Percentiles rank a stretch among this genome's conserved stretches.
Conservation (phyloP, 2,329 filamentous ascomycete species). For the Penicillium sp. region DNA sequence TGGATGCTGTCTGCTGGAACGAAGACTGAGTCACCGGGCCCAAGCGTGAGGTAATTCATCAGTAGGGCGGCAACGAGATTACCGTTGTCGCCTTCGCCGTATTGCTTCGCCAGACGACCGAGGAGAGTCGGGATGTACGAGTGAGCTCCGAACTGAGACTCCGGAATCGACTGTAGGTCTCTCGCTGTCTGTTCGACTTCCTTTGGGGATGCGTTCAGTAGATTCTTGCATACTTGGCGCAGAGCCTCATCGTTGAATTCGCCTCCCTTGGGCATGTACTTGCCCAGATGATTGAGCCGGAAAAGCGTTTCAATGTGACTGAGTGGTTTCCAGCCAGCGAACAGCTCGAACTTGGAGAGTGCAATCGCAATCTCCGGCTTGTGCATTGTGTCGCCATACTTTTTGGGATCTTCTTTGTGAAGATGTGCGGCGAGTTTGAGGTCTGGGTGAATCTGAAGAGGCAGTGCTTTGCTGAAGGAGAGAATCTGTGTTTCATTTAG, state of each 20-base stretch:
- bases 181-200: slow-evolving; percentile 57
- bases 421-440: slow-evolving; percentile 66
- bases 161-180: slow-evolving; percentile 52
- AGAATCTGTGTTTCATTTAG: slow-evolving; percentile 54
- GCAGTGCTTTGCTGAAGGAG: slow-evolving; percentile 74
- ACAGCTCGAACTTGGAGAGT: slow-evolving; percentile 71
- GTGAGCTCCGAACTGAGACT: slow-evolving; percentile 53
- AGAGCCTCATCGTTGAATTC: slow-evolving; percentile 61
- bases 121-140: slow-evolving; percentile 66
- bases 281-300: slow-evolving; percentile 54
- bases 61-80: slow-evolving; percentile 68
- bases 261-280: slow-evolving; percentile 53
- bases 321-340: slow-evolving; percentile 72
- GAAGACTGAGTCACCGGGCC: slow-evolving; percentile 67
- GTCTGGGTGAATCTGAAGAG: slow-evolving; percentile 74
- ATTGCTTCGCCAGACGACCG: slow-evolving; percentile 65
- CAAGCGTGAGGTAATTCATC: slow-evolving; percentile 72
- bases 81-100: slow-evolving; percentile 65
- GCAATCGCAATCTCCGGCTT: slow-evolving; percentile 80
- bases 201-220: slow-evolving; percentile 57
- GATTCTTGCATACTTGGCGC: slow-evolving; percentile 55
- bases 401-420: slow-evolving; percentile 63
- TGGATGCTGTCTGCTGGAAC: slow-evolving; percentile 75
- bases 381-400: slow-evolving; percentile 73
- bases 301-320: slow-evolving; percentile 62